Evolutionary conservation across 1,139 yeast species (phyloP).

Genomic region (Wickerhamiella pararugosa): DNA sequence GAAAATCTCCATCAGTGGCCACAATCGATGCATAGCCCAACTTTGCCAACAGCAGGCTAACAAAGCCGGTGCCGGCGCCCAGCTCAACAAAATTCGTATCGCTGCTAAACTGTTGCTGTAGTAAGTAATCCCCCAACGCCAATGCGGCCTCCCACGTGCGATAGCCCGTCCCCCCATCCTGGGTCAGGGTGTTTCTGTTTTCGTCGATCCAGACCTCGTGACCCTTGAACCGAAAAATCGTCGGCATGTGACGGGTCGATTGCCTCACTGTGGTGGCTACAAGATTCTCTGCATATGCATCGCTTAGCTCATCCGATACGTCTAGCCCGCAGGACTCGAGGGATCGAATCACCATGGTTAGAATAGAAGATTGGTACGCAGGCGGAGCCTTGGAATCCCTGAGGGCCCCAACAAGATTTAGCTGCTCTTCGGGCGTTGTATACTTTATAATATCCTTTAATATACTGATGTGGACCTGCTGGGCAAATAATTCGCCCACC

Average conservation of each 20-base stretch:
- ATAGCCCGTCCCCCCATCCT: slow-evolving; percentile 66
- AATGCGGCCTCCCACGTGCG: slow-evolving; percentile 93
- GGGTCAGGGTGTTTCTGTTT: slow-evolving; percentile 28
- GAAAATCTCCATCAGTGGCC: slow-evolving; percentile 67
- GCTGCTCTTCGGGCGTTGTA: slow-evolving; percentile 9
- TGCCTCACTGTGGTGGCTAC: neutral
- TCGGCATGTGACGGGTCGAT: neutral
- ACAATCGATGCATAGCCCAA: slow-evolving; percentile 23
- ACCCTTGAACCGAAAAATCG: slow-evolving; percentile 6
- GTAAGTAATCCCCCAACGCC: slow-evolving; percentile 40
- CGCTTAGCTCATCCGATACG: slow-evolving; percentile 14
- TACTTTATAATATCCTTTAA: slow-evolving; percentile 7
- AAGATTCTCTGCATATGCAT: slow-evolving; percentile 13
- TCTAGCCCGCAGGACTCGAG: slow-evolving; percentile 8
- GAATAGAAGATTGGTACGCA: slow-evolving; percentile 13
- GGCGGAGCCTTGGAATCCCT: slow-evolving; percentile 7
- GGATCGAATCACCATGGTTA: slow-evolving; percentile 12
- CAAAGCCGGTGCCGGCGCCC: slow-evolving; percentile 89
- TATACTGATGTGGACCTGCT: slow-evolving; percentile 16
- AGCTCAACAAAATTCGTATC: slow-evolving; percentile 40
- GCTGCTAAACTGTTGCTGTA: neutral
- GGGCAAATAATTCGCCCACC: slow-evolving; percentile 12
- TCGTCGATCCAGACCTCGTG: slow-evolving; percentile 12
- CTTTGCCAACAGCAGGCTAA: slow-evolving; percentile 39
- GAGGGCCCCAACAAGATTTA: slow-evolving; percentile 11